Percentiles rank a stretch among this genome's conserved stretches.
Evolutionary conservation across 257 asterid species (phyloP).

Genomic region (Solanum sparsipilum): DNA sequence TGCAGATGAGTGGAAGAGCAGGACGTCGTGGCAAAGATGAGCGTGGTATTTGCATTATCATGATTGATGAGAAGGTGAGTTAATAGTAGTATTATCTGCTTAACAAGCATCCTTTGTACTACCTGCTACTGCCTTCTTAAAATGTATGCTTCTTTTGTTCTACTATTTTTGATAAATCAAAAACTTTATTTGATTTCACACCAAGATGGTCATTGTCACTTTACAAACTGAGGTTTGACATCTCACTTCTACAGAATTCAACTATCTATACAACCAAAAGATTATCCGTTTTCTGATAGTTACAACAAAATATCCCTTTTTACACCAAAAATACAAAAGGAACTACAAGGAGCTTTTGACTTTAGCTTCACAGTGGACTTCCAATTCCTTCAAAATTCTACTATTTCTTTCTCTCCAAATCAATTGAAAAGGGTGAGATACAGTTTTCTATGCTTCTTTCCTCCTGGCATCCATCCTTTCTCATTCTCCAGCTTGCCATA

Average conservation of each 20-base stretch:
- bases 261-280: not conserved
- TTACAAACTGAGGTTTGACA: not conserved
- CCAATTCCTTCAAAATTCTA: not conserved
- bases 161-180: not conserved
- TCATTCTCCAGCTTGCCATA: not conserved
- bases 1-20: conserved; percentile 99
- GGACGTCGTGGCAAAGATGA: conserved; percentile 99
- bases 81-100: not conserved
- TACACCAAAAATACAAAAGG: not conserved
- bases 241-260: not conserved
- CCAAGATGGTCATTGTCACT: not conserved
- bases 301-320: not conserved
- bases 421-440: not conserved
- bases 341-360: not conserved
- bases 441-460: not conserved
- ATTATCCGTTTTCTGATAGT: not conserved
- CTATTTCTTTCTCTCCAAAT: not conserved
- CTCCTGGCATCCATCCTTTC: not conserved
- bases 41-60: conserved; percentile 86
- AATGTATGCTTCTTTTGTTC: not conserved
- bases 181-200: not conserved
- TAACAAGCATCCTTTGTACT: not conserved
- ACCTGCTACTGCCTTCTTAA: not conserved
- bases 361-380: not conserved
- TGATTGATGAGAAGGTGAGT: conserved; percentile 83